Base-by-base conservation (phyloP, 1,284 basidiomycete genomes). In the Thelephora terrestris region DNA sequence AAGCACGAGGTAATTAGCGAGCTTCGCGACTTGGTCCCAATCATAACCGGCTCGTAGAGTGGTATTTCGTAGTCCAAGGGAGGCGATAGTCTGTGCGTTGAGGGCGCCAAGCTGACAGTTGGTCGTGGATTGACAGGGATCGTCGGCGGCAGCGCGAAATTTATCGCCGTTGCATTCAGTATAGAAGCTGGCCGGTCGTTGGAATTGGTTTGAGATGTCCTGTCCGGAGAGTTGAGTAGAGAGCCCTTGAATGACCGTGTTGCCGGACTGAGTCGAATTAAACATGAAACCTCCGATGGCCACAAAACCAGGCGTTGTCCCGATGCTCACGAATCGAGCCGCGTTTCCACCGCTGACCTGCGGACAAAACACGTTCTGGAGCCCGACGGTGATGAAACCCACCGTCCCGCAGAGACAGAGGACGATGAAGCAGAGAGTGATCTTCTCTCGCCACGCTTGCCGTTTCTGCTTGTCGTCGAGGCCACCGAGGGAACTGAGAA, bases 391-490 rank as follows among this genome's bases (percentile, higher is more conserved):
- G 51, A 87, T 76, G 66, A 98, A 99, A 7, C 90, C 95, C 47
- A 98, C 79, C 44, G 76, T 67, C 20, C 73, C 84, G 56, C 93
- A 96, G 21, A 97, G 67, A 21, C 91, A 29, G 50, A 81, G 58
- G 47, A 92, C 88, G 60, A 96, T 84, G 64, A 86, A 81, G 64
- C 93, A 97, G 7, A 99, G 76, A 5, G 93, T 81, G 52, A 97
- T 81, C 73, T 99, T 99, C 68, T 99, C 96, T 57, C 96, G 79
- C 96, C 96, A 99, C 1, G 96, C 96, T 67, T 97, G 91, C 55
- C 81, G 75, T 51, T 81, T 73, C 47, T 78, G 71, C 61, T 77
- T 76, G 63, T 93, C 90, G 60, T 79, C 84, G 64, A 98, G 75
- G 44, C 92, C 91, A 50, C 85, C 86, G 4, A 90, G 53, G 12